phyloP scores from a whole-genome alignment of 2,329 filamentous ascomycete genomes.

The Verticillium alfalfae region DNA sequence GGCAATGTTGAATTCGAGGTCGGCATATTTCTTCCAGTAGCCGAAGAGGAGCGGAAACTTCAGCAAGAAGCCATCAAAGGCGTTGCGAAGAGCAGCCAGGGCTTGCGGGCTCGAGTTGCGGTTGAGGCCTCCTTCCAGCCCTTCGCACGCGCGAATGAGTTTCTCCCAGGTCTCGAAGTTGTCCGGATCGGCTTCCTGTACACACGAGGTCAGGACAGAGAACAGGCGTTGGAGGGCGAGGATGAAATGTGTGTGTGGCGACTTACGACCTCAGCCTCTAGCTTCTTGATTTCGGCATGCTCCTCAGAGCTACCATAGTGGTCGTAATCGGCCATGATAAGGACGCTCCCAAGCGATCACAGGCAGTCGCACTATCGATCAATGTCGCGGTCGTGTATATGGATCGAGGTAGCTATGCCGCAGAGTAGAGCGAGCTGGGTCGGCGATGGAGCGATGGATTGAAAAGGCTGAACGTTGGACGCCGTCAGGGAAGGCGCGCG shows the following conservation, averaged over 20 bases:
- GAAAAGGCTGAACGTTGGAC: background rate
- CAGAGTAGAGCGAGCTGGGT: background rate
- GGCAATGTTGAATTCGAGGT: slow-evolving; percentile 93
- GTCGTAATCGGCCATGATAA: slow-evolving; percentile 62
- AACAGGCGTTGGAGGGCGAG: background rate
- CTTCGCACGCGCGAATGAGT: slow-evolving; percentile 75
- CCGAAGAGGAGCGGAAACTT: slow-evolving; percentile 96
- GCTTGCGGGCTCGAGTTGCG: slow-evolving; percentile 94
- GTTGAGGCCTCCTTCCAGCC: slow-evolving; percentile 86
- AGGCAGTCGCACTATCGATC: background rate
- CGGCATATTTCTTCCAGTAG: slow-evolving; percentile 99
- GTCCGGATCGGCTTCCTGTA: slow-evolving; percentile 66
- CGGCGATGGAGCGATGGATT: background rate
- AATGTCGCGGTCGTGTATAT: background rate
- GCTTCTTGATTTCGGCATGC: slow-evolving; percentile 74
- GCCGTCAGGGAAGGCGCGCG: background rate
- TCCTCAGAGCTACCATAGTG: slow-evolving; percentile 74
- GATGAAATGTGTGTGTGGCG: background rate
- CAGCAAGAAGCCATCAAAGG: slow-evolving; percentile 87
- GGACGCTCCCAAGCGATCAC: background rate
- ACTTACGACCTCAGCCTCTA: slow-evolving; percentile 72
- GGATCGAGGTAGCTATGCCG: background rate
- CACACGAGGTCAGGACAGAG: slow-evolving; percentile 13
- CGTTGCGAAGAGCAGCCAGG: slow-evolving; percentile 77
- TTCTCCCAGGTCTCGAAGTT: slow-evolving; percentile 96